Evolutionary conservation across 306 rosid species (phyloP).

Genomic region (Dryas alaskensis): DNA sequence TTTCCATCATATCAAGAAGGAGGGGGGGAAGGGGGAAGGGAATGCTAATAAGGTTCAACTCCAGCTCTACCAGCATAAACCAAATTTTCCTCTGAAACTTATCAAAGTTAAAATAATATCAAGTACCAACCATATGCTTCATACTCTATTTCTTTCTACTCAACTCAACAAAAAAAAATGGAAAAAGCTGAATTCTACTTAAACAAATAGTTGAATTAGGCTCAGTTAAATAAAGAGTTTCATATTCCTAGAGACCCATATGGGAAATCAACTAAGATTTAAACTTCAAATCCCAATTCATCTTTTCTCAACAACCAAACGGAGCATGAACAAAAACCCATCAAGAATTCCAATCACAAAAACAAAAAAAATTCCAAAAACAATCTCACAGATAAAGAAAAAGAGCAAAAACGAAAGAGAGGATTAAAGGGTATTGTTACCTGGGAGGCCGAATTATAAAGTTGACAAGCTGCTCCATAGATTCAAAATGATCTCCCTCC

Average conservation of each 20-base stretch:
- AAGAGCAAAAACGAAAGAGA: not conserved
- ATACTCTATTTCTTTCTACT: not conserved
- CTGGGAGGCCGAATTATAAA: constrained; percentile 66
- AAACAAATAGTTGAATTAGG: constrained; percentile 19
- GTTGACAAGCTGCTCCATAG: constrained; percentile 64
- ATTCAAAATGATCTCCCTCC: constrained; percentile 28
- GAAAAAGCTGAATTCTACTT: constrained; percentile 3
- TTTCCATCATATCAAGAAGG: not conserved
- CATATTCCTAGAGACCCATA: constrained; percentile 19
- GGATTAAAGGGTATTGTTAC: constrained; percentile 20
- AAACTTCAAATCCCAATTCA: constrained; percentile 17
- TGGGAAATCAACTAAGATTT: constrained; percentile 5
- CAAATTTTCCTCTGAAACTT: not conserved
- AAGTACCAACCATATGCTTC: not conserved
- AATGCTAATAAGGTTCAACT: not conserved
- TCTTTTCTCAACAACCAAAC: constrained; percentile 8
- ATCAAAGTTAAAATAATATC: not conserved
- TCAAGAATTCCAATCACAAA: constrained; percentile 8
- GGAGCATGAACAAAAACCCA: constrained; percentile 24
- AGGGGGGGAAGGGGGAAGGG: not conserved
- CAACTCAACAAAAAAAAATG: not conserved
- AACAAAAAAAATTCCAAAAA: not conserved
- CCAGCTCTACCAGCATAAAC: not conserved
- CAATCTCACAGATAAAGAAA: constrained; percentile 8
- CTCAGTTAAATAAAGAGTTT: constrained; percentile 6